Evolutionary conservation across 2,329 filamentous ascomycete genomes (phyloP).

Genomic region (Calonectria multiphialidica): DNA sequence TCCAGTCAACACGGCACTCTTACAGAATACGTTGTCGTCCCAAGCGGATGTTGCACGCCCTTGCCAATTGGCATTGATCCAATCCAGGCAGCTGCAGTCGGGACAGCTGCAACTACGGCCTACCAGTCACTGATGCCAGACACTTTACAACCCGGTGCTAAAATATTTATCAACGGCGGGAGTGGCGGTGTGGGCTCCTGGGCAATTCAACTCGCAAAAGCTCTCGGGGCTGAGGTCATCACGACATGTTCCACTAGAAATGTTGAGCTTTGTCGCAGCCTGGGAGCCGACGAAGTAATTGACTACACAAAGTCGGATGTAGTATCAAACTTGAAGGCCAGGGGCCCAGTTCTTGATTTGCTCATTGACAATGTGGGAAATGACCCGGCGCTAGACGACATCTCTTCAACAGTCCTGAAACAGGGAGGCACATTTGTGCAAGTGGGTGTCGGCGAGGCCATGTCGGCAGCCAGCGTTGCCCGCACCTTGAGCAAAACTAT

Average conservation of each 20-base stretch:
- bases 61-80: conserved; percentile 6
- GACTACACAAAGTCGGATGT: conserved; percentile 12
- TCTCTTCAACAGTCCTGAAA: not conserved
- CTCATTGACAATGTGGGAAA: conserved; percentile 19
- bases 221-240: conserved; percentile 47
- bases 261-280: conserved; percentile 43
- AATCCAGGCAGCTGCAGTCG: conserved; percentile 7
- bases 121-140: conserved; percentile 36
- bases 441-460: not conserved
- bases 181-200: conserved; percentile 52
- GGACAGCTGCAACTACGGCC: conserved; percentile 38
- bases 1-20: not conserved
- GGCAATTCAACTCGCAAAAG: conserved; percentile 52
- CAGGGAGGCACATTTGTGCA: conserved; percentile 9
- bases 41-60: not conserved
- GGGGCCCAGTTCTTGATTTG: not conserved
- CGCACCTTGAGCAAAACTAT: not conserved
- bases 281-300: conserved; percentile 38
- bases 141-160: conserved; percentile 10
- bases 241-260: conserved; percentile 51
- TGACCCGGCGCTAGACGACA: not conserved
- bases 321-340: not conserved
- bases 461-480: not conserved
- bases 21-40: not conserved
- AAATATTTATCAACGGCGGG: conserved; percentile 45